Percentiles rank a stretch among this genome's conserved stretches.
phyloP scores from a whole-genome alignment of 2,329 filamentous ascomycete species.

The Pseudogymnoascus sp. region DNA sequence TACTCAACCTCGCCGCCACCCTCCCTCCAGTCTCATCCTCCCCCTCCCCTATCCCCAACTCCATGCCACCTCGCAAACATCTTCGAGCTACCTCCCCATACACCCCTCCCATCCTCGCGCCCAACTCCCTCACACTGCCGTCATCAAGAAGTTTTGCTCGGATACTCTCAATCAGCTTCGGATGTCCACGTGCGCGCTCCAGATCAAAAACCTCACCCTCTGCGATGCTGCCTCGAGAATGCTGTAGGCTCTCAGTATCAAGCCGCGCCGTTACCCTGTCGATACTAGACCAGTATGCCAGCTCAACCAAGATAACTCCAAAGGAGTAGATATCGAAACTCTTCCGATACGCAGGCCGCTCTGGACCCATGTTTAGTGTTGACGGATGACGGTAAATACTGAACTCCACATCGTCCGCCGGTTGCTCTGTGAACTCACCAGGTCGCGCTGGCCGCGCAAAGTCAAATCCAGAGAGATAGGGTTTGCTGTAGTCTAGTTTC shows the following conservation, averaged over 20 bases:
- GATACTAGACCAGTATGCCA: constrained; percentile 45
- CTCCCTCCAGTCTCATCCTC: constrained; percentile 37
- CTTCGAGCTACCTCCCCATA: constrained; percentile 33
- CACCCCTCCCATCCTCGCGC: constrained; percentile 34
- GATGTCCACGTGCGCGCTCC: constrained; percentile 29
- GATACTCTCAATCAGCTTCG: constrained; percentile 33
- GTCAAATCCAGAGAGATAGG: constrained; percentile 47
- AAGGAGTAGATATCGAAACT: constrained; percentile 46
- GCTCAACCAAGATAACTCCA: constrained; percentile 45
- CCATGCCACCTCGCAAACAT: constrained; percentile 32
- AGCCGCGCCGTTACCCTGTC: constrained; percentile 32
- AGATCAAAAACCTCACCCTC: constrained; percentile 30
- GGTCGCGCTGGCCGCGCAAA: constrained; percentile 43
- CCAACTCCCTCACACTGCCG: constrained; percentile 29
- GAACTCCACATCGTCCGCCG: constrained; percentile 36
- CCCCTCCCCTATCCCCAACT: constrained; percentile 30
- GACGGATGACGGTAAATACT: constrained; percentile 44
- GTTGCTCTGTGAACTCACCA: constrained; percentile 45
- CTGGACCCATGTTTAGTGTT: constrained; percentile 15
- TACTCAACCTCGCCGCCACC: constrained; percentile 35
- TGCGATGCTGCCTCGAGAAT: not conserved
- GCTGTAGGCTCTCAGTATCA: not conserved
- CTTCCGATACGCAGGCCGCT: constrained; percentile 36
- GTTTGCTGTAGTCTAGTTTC: constrained; percentile 33
- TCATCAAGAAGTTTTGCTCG: constrained; percentile 29